Base-by-base conservation (phyloP, 2,329 filamentous ascomycete species). In the Diplodia corticola region DNA sequence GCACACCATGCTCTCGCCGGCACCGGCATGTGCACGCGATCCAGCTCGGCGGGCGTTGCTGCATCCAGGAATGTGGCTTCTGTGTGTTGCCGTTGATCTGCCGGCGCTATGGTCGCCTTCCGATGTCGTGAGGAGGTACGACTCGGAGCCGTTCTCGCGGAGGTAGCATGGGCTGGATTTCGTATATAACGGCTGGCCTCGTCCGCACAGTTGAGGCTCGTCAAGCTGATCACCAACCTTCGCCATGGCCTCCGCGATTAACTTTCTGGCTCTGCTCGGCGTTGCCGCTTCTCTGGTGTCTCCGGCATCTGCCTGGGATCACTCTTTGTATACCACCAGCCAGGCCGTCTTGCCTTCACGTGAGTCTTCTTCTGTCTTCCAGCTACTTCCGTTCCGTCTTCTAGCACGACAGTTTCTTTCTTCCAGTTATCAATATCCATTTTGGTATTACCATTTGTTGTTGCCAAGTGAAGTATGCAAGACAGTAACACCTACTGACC, bases 261-360 rank as follows among this genome's bases (percentile, higher is more conserved):
- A 65, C 63, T 50, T 49, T 44, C 17, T 65, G 63, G 63, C 63
- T 24, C 53, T 65, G 40, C 53, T 65, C 28, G 63, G 51, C 10
- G 22, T 66, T 35, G 64, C 55, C 28, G 55, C 54, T 5, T 66
- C 64, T 6, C 28, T 60, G 30, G 46, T 61, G 15, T 48, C 54
- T 26, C 46, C 40, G 28, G 55, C 48, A n/a, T 28, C 53, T 26
- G 64, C 64, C 24, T 66, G 64, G 64, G 64, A 66, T 20, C 54
- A 60, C 30, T 66, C 64, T 6, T 48, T 61, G 33, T 66, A 46
- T 26, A 61, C 64, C 33, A 53, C 54, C 48, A 66, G 54, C 37
- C 64, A 55, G 53, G 33, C 48, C 26, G 26, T 61, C 24, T 22
- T 55, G 15, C 64, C 64, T 22, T 66, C 64, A 20, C 64, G 64